Evolutionary conservation across 805 yeast genomes (phyloP), one percentile per base, ranked within the genome.

Genomic region (Hanseniaspora mollemarum): DNA sequence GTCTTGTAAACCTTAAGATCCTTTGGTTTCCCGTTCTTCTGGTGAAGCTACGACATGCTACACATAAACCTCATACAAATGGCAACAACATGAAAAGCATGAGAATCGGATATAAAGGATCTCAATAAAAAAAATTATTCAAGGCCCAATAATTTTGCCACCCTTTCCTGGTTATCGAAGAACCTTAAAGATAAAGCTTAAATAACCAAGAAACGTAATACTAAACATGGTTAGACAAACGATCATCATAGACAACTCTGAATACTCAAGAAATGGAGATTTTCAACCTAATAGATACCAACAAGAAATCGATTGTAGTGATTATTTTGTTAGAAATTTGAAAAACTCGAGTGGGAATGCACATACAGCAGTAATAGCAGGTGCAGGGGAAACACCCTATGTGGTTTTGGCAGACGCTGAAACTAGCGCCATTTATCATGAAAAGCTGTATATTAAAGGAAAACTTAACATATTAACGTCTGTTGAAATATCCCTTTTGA

Each of bases 231-330:
- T 46, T 88, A 60, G 98, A 92, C 69, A 97, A 97, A 56, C 92
- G 83, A 77, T 92, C 55, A 86, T 87, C 61, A 76, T 92, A 62
- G 99, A 92, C 72, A 90, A 87, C 73, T 87, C 96, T 48, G 98
- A 92, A 70, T 90, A 75, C 67, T 84, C 88, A 78, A 76, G 98
- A 61, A 92, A 92, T 64, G 98, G 97, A 29, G 98, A 92, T 66
- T 92, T 81, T 61, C 75, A 84, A 33, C 79, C 94, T 16, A 81
- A 88, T 15, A 75, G 98, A 60, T 88, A 80, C 63, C 94, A 84
- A 56, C 96, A 97, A 1, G 96, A 92, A 67, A 71, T 84, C 54
- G 95, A 92, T 55, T 80, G 96, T 9, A 87, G 88, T 26, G 92
- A 87, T 58, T 72, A 80, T 58, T 78, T 92, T 41, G 94, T 92